A percentile compares a stretch with the other conserved stretches of the same genome.
Evolutionary conservation across 352 stramenopile genomes (phyloP).

Genomic region (Globisporangium parvum): DNA sequence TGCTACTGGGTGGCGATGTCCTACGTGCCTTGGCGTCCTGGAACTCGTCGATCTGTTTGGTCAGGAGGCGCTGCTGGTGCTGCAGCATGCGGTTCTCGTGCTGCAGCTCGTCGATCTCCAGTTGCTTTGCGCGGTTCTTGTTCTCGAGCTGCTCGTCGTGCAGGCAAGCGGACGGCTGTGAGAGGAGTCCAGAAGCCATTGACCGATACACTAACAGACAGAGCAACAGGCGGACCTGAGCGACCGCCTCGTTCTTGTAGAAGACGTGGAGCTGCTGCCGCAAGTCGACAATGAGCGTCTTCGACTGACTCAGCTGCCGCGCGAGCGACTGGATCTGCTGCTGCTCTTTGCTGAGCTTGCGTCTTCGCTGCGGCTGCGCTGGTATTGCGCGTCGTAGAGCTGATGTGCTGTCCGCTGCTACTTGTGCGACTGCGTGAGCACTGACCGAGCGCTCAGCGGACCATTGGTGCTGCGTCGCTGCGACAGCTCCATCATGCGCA

Average conservation of each 20-base stretch:
- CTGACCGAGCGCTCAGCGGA: not conserved
- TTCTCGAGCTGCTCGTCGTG: conserved; percentile 55
- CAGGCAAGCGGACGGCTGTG: not conserved
- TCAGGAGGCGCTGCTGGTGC: conserved; percentile 44
- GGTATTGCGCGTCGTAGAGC: not conserved
- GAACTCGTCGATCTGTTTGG: conserved; percentile 57
- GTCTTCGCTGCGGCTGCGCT: conserved; percentile 1
- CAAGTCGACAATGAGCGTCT: conserved; percentile 41
- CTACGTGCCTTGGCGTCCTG: conserved; percentile 42
- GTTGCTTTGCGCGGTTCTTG: conserved; percentile 54
- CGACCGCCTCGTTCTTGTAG: conserved; percentile 38
- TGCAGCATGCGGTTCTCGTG: conserved; percentile 54
- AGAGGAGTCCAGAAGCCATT: not conserved
- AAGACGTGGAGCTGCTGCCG: conserved; percentile 43
- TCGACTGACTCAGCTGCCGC: conserved; percentile 35
- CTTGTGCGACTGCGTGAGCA: not conserved
- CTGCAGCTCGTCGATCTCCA: conserved; percentile 45
- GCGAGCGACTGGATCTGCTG: conserved; percentile 19
- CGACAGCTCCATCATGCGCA: not conserved
- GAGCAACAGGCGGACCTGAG: no score
- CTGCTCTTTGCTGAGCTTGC: conserved; percentile 8
- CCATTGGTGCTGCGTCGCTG: not conserved
- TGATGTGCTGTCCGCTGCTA: not conserved
- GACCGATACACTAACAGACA: not conserved
- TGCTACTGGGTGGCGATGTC: no score